Evolutionary conservation across 345 rosid species (phyloP), one percentile per base, ranked within the genome.

Genomic region (Luvunga scandens): DNA sequence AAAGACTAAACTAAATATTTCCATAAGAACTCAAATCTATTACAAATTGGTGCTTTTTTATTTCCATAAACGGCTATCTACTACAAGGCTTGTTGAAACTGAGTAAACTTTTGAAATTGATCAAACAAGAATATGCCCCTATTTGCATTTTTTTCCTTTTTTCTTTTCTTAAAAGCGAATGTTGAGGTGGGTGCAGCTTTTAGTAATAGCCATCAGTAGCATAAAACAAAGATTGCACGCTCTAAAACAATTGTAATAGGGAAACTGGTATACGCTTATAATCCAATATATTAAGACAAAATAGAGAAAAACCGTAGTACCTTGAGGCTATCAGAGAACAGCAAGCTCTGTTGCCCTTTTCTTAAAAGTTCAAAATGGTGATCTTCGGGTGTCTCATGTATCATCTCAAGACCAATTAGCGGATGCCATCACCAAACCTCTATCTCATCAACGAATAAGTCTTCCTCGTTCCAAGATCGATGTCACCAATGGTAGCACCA

Each of bases 241-340:
- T 70, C 14, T 62, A 21, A 56, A 36, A 36, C 39, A 36, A 36
- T 1, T 36, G 39, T 36, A 33, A 31, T 8, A 28, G 30, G 13
- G 55, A 72, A 25, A 28, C 66, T 33, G 12, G 27, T 42, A 14
- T 31, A 53, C 42, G 19, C 14, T 39, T 50, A 9, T 25, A 76
- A 53, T 2, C 61, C 2, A 36, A 64, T 2, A 14, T 13, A 39
- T 71, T 60, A n/a, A 33, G 53, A 60, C 39, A 31, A 75, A 4
- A 48, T 39, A 12, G 22, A 24, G 81, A 50, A 64, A 13, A 64
- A 13, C n/a, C 55, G 22, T 69, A 73, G 66, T 83, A 90, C 98
- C 97, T 92, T 92, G 38, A 94, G 97, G 82, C 93, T 87, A 85
- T 92, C 93, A 45, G 95, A 88, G 88, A 94, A 92, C 66, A 92